Evolutionary conservation across 2,329 filamentous ascomycete species (phyloP).

Genomic region (Fonsecaea multimorphosa): DNA sequence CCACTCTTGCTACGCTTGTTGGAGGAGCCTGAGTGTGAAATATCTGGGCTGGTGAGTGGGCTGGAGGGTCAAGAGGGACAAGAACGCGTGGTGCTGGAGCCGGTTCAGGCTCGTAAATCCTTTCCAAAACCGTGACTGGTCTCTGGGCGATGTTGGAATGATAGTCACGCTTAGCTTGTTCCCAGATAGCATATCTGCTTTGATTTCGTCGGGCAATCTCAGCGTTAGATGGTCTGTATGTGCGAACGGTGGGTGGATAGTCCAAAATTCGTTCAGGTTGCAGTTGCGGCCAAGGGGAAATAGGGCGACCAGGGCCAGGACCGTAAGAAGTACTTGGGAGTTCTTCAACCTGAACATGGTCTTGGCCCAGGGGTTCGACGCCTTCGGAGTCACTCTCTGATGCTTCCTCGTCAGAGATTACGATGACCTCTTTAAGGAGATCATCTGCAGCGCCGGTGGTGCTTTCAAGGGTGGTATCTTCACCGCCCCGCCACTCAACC

Average conservation of each 20-base stretch:
- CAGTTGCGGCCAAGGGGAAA: conserved; percentile 24
- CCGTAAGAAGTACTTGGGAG: conserved; percentile 48
- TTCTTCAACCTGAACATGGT: conserved; percentile 52
- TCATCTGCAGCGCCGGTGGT: conserved; percentile 62
- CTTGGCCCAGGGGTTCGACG: conserved; percentile 39
- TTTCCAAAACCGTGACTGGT: conserved; percentile 26
- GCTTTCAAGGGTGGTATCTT: conserved; percentile 58
- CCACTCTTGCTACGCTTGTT: conserved; percentile 17
- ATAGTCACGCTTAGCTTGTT: conserved; percentile 49
- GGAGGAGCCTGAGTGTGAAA: conserved; percentile 18
- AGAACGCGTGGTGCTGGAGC: conserved; percentile 26
- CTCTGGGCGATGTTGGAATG: conserved; percentile 27
- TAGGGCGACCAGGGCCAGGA: conserved; percentile 21
- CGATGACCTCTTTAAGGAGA: conserved; percentile 68
- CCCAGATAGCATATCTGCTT: conserved; percentile 55
- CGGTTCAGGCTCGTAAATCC: conserved; percentile 31
- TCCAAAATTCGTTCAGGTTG: conserved; percentile 47
- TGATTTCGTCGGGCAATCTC: conserved; percentile 52
- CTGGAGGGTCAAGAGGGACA: conserved; percentile 29
- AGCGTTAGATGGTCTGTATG: conserved; percentile 39
- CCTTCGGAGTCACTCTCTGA: conserved; percentile 51
- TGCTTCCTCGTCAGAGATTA: conserved; percentile 67
- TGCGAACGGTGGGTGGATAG: conserved; percentile 42
- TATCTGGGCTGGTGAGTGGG: conserved; percentile 13
- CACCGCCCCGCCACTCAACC: conserved; percentile 68